Conservation (phyloP, 139 green algal species). For the Tetratostichococcus sp. region DNA sequence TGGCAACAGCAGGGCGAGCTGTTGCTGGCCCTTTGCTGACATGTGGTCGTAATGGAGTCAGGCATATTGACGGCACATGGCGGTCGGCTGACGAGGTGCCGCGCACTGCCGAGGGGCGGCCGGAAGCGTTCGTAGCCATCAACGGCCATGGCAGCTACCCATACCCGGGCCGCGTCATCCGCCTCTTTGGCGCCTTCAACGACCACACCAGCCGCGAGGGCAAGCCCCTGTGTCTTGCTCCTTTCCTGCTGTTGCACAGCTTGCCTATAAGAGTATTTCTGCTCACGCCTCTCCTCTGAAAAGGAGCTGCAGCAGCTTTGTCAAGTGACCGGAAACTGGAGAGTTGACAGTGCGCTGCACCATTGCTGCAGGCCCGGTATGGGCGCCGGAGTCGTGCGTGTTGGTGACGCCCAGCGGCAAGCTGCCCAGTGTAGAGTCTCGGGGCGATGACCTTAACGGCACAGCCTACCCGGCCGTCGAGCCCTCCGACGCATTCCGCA, state of each 20-base stretch:
- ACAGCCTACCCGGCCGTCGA: neutral
- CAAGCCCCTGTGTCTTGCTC: neutral
- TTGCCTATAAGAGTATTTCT: too few relatives aligned
- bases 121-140: slow-evolving; percentile 10
- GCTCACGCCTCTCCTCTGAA: too few relatives aligned
- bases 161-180: slow-evolving; percentile 5
- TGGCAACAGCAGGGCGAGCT: too few relatives aligned
- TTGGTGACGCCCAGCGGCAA: slow-evolving; percentile 9
- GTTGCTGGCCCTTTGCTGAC: too few relatives aligned
- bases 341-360: too few relatives aligned
- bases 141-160: slow-evolving; percentile 28
- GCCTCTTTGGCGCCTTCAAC: slow-evolving; percentile 17
- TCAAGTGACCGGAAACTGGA: too few relatives aligned
- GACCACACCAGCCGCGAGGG: slow-evolving; percentile 18
- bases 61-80: slow-evolving; percentile 26
- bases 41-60: too few relatives aligned
- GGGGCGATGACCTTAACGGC: slow-evolving; percentile 18
- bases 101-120: slow-evolving; percentile 4
- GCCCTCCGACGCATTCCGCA: neutral
- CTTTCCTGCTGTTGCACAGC: too few relatives aligned
- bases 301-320: too few relatives aligned
- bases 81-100: slow-evolving; percentile 14
- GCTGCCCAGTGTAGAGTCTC: slow-evolving; percentile 15
- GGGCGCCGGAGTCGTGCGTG: slow-evolving; percentile 4
- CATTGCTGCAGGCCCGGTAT: slow-evolving; percentile 3